Evolutionary conservation across 345 rosid species (phyloP).

Genomic region (Hypericum perforatum): DNA sequence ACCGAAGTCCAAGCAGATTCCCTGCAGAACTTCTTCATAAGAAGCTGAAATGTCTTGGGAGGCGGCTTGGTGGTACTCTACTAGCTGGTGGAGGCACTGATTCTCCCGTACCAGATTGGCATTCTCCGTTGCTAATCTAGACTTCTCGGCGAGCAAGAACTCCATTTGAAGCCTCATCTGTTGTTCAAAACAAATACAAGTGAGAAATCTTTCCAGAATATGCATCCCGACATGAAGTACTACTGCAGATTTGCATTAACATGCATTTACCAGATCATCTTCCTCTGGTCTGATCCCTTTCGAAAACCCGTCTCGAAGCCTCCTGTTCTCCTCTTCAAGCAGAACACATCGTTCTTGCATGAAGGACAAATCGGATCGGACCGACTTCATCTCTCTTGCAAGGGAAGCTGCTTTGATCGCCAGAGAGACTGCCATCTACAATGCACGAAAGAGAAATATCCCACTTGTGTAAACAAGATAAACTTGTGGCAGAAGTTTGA

Average conservation of each 20-base stretch:
- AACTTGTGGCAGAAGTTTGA: not conserved
- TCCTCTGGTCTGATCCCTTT: slow-evolving; percentile 77
- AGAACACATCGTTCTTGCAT: slow-evolving; percentile 64
- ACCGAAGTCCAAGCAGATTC: slow-evolving; percentile 72
- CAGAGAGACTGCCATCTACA: slow-evolving; percentile 82
- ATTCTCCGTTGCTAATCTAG: slow-evolving; percentile 76
- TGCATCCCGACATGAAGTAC: no score
- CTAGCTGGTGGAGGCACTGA: slow-evolving; percentile 79
- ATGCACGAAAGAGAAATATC: not conserved
- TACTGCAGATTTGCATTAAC: no score
- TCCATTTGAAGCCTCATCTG: slow-evolving; percentile 96
- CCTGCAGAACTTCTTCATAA: slow-evolving; percentile 49
- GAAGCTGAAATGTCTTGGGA: slow-evolving; percentile 74
- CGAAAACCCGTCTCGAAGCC: slow-evolving; percentile 68
- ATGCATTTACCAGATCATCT: slow-evolving; percentile 64
- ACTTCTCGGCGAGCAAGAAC: slow-evolving; percentile 78
- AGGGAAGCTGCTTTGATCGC: slow-evolving; percentile 72
- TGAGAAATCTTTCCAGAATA: no score
- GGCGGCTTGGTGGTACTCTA: slow-evolving; percentile 75
- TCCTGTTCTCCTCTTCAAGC: slow-evolving; percentile 79
- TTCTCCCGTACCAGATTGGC: slow-evolving; percentile 73
- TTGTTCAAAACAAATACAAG: not conserved
- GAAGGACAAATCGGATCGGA: slow-evolving; percentile 61
- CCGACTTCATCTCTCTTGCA: slow-evolving; percentile 61
- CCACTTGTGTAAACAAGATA: slow-evolving; percentile 3